These are phyloP conservation scores for Dictyostelium intermedium DNA, from an alignment of 78 protist species.

Conservation along the genomic window DNA sequence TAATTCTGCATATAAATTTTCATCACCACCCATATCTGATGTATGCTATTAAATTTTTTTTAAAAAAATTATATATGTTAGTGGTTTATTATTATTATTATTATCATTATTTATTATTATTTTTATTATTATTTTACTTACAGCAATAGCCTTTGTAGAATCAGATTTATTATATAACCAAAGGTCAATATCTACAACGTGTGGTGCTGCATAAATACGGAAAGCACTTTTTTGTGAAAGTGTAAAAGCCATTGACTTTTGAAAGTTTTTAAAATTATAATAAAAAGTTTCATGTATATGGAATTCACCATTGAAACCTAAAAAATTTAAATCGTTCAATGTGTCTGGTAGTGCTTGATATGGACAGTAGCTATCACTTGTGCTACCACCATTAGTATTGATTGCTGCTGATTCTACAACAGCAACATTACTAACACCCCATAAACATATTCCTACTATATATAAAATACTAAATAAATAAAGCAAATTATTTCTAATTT, in stretches of 20 bases:
- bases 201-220: constrained; percentile 63
- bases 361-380: constrained; percentile 36
- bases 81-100: too few species aligned
- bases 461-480: constrained; percentile 10
- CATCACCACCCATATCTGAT: constrained; percentile 58
- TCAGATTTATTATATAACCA: constrained; percentile 43
- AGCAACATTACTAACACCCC: constrained; percentile 1
- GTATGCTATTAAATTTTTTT: constrained; percentile 46
- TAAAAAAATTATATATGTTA: too few species aligned
- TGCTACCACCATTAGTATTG: background rate
- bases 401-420: constrained; percentile 2
- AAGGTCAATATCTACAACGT: constrained; percentile 47
- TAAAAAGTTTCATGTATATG: constrained; percentile 42
- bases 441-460: constrained; percentile 15
- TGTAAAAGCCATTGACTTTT: constrained; percentile 8
- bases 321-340: constrained; percentile 3
- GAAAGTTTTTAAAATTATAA: constrained; percentile 19
- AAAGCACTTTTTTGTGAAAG: constrained; percentile 10
- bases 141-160: background rate
- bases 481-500: constrained; percentile 11
- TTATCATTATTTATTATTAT: too few species aligned
- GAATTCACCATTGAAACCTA: constrained; percentile 54
- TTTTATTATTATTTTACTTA: background rate
- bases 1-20: constrained; percentile 3
- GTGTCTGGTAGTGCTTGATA: constrained; percentile 45